Evolutionary conservation across 2,329 filamentous ascomycete species (phyloP).

Genomic region (Akanthomyces dipterigenus): DNA sequence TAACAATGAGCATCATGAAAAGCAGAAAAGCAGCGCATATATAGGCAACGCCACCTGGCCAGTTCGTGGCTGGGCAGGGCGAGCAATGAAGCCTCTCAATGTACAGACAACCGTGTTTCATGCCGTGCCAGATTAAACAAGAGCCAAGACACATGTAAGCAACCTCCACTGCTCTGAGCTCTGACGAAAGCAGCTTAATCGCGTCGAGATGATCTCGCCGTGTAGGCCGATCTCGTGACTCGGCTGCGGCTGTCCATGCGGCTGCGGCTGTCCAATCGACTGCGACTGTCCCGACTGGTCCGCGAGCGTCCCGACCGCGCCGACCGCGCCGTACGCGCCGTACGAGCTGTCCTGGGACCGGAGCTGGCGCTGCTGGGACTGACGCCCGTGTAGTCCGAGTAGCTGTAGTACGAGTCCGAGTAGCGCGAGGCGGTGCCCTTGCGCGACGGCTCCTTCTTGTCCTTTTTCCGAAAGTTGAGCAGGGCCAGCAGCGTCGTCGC

Average conservation of each 20-base stretch:
- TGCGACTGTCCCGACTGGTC: slow-evolving; percentile 20
- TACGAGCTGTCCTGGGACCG: slow-evolving; percentile 34
- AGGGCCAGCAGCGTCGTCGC: slow-evolving; percentile 46
- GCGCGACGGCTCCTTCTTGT: slow-evolving; percentile 30
- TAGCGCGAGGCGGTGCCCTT: slow-evolving; percentile 36
- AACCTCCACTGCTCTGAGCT: neutral
- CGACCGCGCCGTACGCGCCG: slow-evolving; percentile 20
- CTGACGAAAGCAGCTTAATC: neutral
- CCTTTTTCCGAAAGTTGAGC: slow-evolving; percentile 48
- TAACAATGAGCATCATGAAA: neutral
- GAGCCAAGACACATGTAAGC: neutral
- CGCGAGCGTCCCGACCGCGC: neutral
- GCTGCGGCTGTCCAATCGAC: slow-evolving; percentile 1
- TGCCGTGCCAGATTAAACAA: too few species aligned
- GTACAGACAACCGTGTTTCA: too few species aligned
- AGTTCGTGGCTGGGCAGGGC: neutral
- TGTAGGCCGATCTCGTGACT: slow-evolving; percentile 25
- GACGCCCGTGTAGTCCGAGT: slow-evolving; percentile 35
- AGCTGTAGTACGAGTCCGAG: slow-evolving; percentile 49
- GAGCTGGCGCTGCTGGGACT: slow-evolving; percentile 44
- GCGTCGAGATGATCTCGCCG: slow-evolving; percentile 16
- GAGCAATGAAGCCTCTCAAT: neutral
- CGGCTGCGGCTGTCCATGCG: slow-evolving; percentile 6
- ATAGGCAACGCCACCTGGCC: neutral
- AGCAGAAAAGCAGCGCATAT: neutral